These are phyloP conservation scores for Ustilago xerochloae DNA, from an alignment of 1,284 basidiomycete genomes.

Conservation along the genomic window DNA sequence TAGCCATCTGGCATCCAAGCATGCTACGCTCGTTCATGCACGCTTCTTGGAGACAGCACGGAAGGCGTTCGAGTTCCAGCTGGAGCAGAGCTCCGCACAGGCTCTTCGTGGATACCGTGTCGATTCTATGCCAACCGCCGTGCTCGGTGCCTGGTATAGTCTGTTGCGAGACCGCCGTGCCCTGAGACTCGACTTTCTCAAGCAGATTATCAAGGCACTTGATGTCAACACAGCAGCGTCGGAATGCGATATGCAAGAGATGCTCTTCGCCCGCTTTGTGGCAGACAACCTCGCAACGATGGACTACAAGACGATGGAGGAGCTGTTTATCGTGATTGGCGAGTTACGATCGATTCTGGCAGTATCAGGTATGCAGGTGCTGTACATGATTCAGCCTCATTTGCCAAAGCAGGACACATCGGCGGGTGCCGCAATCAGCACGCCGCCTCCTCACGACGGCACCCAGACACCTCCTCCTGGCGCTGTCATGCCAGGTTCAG, in stretches of 20 bases:
- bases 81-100: conserved; percentile 12
- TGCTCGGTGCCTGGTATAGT: conserved; percentile 86
- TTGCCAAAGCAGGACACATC: conserved; percentile 31
- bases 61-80: conserved; percentile 84
- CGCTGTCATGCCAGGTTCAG: not conserved
- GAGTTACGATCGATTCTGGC: conserved; percentile 83
- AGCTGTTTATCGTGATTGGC: conserved; percentile 85
- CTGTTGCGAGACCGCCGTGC: conserved; percentile 88
- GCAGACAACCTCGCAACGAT: conserved; percentile 91
- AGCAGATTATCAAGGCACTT: conserved; percentile 82
- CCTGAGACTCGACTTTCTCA: conserved; percentile 85
- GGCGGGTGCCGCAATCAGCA: not conserved
- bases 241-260: conserved; percentile 34
- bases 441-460: conserved; percentile 4
- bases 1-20: conserved; percentile 84
- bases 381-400: conserved; percentile 56
- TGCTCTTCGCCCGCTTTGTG: conserved; percentile 85
- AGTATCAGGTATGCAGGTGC: conserved; percentile 82
- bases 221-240: conserved; percentile 74
- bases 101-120: conserved; percentile 34
- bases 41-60: conserved; percentile 83
- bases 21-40: conserved; percentile 86
- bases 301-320: conserved; percentile 94
- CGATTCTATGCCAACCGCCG: conserved; percentile 19
- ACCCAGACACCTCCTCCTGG: conserved; percentile 22